Percentiles rank a stretch among this genome's conserved stretches.
Conservation (phyloP, 768 basidiomycete genomes). For the Myochromella boudieri region DNA sequence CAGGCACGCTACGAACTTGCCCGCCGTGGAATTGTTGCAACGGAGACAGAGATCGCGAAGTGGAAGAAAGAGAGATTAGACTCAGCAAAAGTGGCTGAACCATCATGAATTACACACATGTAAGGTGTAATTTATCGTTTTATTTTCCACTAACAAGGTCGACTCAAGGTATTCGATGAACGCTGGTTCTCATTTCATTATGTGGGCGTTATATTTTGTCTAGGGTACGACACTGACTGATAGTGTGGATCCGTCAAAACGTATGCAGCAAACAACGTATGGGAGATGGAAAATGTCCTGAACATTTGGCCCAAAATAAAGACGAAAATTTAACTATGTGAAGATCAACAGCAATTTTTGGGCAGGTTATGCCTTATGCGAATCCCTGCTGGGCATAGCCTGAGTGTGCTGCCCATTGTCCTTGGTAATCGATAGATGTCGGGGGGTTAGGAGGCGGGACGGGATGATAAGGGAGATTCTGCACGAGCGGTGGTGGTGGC, state of each 20-base stretch:
- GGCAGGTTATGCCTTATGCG: constrained; percentile 1
- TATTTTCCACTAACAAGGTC: too few relatives aligned
- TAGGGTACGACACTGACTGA: constrained; percentile 3
- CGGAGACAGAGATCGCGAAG: constrained; percentile 80
- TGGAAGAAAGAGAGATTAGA: constrained; percentile 55
- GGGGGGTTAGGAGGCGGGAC: constrained; percentile 43
- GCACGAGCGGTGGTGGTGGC: too few relatives aligned
- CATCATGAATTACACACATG: neutral
- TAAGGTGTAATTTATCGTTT: neutral
- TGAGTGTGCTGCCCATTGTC: constrained; percentile 32
- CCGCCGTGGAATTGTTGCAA: constrained; percentile 71
- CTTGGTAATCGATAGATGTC: constrained; percentile 28
- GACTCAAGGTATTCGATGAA: too few relatives aligned
- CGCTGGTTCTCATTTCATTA: too few relatives aligned
- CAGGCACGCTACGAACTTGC: constrained; percentile 77
- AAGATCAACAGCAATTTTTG: neutral
- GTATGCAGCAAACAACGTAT: constrained; percentile 3
- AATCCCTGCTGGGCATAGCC: constrained; percentile 30
- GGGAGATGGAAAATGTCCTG: neutral
- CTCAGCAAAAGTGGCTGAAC: constrained; percentile 3
- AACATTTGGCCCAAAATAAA: neutral
- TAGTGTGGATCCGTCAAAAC: constrained; percentile 4
- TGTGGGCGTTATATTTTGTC: too few relatives aligned
- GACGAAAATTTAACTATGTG: neutral
- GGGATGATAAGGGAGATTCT: constrained; percentile 29